phyloP scores from a whole-genome alignment of 805 yeast genomes.

The Cyberlindnera maritima region DNA sequence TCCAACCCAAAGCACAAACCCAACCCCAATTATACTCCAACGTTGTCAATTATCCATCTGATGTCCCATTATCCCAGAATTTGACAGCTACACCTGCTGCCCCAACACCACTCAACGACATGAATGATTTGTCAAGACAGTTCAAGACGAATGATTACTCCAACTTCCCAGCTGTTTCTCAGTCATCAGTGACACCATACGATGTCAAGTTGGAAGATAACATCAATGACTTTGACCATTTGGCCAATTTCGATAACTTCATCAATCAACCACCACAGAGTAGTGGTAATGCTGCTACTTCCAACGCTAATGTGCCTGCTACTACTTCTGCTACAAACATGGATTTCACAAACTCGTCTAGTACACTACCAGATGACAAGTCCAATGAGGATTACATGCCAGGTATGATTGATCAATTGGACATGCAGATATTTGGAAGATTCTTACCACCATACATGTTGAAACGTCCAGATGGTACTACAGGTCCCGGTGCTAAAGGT shows the following conservation, averaged over 20 bases:
- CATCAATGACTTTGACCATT: constrained; percentile 26
- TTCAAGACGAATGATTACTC: constrained; percentile 2
- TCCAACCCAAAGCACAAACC: constrained; percentile 2
- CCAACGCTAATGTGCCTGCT: not conserved
- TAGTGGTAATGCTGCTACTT: not conserved
- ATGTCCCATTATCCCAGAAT: constrained; percentile 29
- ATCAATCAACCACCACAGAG: constrained; percentile 23
- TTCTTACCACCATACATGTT: constrained; percentile 85
- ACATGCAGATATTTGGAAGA: constrained; percentile 80
- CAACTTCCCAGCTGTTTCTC: constrained; percentile 6
- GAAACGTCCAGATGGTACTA: constrained; percentile 27
- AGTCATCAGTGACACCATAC: constrained; percentile 11
- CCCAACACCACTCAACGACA: not conserved
- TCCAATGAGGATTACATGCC: constrained; percentile 49
- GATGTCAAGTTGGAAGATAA: constrained; percentile 24
- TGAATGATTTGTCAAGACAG: not conserved
- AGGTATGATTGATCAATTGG: constrained; percentile 82
- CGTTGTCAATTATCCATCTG: constrained; percentile 2
- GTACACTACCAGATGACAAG: constrained; percentile 1
- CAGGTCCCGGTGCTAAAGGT: constrained; percentile 29
- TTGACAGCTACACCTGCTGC: constrained; percentile 15
- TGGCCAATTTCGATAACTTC: constrained; percentile 30
- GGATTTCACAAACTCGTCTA: not conserved
- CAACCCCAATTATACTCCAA: constrained; percentile 2
- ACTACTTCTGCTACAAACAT: not conserved